A percentile compares a stretch with the other conserved stretches of the same genome.
phyloP scores from a whole-genome alignment of 257 asterid genomes.

The Nicotiana attenuata region DNA sequence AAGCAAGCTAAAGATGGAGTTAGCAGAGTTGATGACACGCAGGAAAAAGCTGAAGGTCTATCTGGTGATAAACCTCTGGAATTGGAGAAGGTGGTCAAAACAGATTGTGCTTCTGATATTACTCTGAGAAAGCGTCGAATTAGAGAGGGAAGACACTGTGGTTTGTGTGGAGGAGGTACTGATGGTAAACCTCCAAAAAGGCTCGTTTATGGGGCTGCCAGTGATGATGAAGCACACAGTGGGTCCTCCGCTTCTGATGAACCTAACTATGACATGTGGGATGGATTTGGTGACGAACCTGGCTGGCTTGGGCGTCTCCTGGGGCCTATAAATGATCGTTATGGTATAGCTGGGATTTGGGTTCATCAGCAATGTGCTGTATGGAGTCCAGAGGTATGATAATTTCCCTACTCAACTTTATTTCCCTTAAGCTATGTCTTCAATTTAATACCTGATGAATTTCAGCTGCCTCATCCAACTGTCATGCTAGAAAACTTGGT shows the following conservation, averaged over 20 bases:
- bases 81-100: slow-evolving; percentile 30
- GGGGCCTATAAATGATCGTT: slow-evolving; percentile 94
- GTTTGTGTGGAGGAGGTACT: slow-evolving; percentile 91
- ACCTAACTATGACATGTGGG: slow-evolving; percentile 82
- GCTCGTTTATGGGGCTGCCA: slow-evolving; percentile 55
- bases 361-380: slow-evolving; percentile 99
- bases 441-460: not conserved
- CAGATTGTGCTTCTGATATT: slow-evolving; percentile 23
- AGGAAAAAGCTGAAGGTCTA: slow-evolving; percentile 24
- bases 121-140: slow-evolving; percentile 43
- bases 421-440: not conserved
- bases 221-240: slow-evolving; percentile 78
- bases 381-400: slow-evolving; percentile 98
- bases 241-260: slow-evolving; percentile 90
- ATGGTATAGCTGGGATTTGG: slow-evolving; percentile 98
- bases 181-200: slow-evolving; percentile 93
- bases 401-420: not conserved
- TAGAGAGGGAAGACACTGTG: slow-evolving; percentile 84
- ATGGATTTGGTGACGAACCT: slow-evolving; percentile 94
- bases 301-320: slow-evolving; percentile 97
- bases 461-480: not conserved
- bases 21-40: slow-evolving; percentile 26
- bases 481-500: not conserved
- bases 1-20: slow-evolving; percentile 16
- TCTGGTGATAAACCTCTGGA: slow-evolving; percentile 34